These are phyloP conservation scores for Salvia miltiorrhiza DNA, from an alignment of 257 asterid species.

Conservation along the genomic window DNA sequence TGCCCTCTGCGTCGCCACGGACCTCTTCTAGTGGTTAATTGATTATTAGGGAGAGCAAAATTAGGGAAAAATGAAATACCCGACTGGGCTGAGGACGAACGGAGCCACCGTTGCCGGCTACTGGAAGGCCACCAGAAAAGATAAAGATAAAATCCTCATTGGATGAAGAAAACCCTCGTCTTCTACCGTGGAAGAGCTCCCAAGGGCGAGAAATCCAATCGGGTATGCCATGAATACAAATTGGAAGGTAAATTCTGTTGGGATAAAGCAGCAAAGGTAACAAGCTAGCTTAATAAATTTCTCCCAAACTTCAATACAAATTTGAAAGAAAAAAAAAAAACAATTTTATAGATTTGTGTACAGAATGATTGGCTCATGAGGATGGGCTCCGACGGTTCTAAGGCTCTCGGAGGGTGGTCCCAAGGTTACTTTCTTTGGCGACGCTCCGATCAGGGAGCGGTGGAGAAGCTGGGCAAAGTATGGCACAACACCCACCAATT, in stretches of 20 bases:
- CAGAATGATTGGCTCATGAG: conserved; percentile 98
- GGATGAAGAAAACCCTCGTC: conserved; percentile 85
- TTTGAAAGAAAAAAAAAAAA: background rate
- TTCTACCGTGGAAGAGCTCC: conserved; percentile 90
- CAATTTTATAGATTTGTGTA: background rate
- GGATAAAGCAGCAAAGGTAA: conserved; percentile 50
- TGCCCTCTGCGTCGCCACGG: too few species aligned
- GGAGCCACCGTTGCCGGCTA: conserved; percentile 80
- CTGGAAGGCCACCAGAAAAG: conserved; percentile 94
- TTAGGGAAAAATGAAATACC: conserved; percentile 82
- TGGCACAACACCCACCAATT: too few species aligned
- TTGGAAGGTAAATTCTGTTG: conserved; percentile 50
- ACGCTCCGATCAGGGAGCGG: too few species aligned
- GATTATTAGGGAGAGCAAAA: conserved; percentile 54
- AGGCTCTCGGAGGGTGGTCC: too few species aligned
- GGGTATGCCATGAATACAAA: conserved; percentile 87
- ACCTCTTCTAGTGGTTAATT: background rate
- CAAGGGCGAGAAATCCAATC: conserved; percentile 68
- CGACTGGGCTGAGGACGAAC: conserved; percentile 79
- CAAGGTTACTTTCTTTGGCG: too few species aligned
- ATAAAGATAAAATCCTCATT: conserved; percentile 57
- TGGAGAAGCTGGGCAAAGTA: too few species aligned
- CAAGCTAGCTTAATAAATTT: too few species aligned
- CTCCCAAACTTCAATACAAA: too few species aligned
- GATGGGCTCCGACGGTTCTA: too few species aligned